Evolutionary conservation across 805 yeast species (phyloP).

Genomic region (Brettanomyces nanus): DNA sequence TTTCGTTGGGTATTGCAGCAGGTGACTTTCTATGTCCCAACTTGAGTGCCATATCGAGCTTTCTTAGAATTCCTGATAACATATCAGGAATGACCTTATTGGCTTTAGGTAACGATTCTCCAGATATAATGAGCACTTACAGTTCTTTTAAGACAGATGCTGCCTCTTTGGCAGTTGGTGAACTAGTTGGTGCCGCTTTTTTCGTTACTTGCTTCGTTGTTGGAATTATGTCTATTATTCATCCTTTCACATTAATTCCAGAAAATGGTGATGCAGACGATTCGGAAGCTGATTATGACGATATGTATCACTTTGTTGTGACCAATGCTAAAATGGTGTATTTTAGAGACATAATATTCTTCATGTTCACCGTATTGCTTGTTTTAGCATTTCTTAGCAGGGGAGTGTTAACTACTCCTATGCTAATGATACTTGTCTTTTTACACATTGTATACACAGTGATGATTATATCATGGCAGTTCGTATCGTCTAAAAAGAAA

Average conservation of each 20-base stretch:
- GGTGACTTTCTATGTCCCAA: constrained; percentile 82
- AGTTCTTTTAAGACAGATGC: constrained; percentile 66
- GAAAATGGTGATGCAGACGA: neutral
- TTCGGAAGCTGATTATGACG: constrained; percentile 6
- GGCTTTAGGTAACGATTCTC: constrained; percentile 90
- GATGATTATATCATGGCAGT: constrained; percentile 38
- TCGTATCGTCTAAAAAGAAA: constrained; percentile 17
- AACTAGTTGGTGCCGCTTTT: constrained; percentile 82
- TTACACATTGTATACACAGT: constrained; percentile 56
- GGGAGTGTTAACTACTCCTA: constrained; percentile 43
- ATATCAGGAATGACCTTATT: constrained; percentile 81
- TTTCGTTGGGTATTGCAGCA: constrained; percentile 71
- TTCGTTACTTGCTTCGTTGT: constrained; percentile 74
- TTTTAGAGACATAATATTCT: constrained; percentile 56
- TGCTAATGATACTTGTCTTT: constrained; percentile 46
- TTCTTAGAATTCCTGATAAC: constrained; percentile 64
- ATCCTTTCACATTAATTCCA: constrained; percentile 49
- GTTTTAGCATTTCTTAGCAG: constrained; percentile 41
- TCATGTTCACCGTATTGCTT: constrained; percentile 41
- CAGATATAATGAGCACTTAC: constrained; percentile 81
- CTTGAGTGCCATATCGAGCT: constrained; percentile 56
- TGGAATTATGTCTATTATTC: constrained; percentile 66
- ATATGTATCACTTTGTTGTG: constrained; percentile 4
- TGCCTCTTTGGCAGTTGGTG: constrained; percentile 77
- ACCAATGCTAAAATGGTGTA: constrained; percentile 37